Evolutionary conservation across 148 eudicot genomes (phyloP).

Genomic region (Rhododendron ferrugineum): DNA sequence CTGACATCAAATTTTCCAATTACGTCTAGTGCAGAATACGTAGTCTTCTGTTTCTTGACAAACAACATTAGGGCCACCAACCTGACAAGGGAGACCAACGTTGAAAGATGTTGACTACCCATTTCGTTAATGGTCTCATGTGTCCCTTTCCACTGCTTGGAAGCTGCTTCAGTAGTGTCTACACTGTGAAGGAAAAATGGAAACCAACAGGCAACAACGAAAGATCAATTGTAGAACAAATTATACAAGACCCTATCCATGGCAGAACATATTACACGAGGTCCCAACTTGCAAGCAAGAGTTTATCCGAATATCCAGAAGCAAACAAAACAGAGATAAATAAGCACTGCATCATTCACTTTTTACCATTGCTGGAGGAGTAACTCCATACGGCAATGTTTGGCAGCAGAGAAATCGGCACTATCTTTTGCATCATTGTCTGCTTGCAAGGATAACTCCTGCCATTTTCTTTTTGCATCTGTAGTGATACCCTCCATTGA

Average conservation of each 20-base stretch:
- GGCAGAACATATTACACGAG: background rate
- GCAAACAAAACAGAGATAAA: background rate
- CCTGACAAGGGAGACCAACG: slow-evolving; percentile 60
- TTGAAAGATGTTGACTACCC: slow-evolving; percentile 47
- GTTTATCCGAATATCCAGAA: background rate
- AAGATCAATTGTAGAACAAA: background rate
- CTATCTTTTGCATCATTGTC: slow-evolving; percentile 53
- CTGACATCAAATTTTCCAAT: background rate
- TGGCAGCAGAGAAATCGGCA: slow-evolving; percentile 88
- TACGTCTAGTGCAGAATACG: background rate
- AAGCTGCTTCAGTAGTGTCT: slow-evolving; percentile 56
- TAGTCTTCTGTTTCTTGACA: background rate
- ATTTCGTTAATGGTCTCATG: slow-evolving; percentile 57
- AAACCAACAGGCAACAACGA: slow-evolving; percentile 6
- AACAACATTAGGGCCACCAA: slow-evolving; percentile 17
- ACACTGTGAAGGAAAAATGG: slow-evolving; percentile 39
- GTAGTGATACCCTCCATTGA: slow-evolving; percentile 64
- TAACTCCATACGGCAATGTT: slow-evolving; percentile 89
- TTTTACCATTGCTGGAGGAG: slow-evolving; percentile 74
- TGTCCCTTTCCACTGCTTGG: slow-evolving; percentile 55
- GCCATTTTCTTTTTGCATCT: slow-evolving; percentile 94
- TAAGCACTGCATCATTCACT: background rate
- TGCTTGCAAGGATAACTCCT: slow-evolving; percentile 61
- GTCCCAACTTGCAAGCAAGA: background rate
- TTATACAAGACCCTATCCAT: background rate